Evolutionary conservation across 2,329 filamentous ascomycete species (phyloP).

Genomic region (Stachybotrys chartarum): DNA sequence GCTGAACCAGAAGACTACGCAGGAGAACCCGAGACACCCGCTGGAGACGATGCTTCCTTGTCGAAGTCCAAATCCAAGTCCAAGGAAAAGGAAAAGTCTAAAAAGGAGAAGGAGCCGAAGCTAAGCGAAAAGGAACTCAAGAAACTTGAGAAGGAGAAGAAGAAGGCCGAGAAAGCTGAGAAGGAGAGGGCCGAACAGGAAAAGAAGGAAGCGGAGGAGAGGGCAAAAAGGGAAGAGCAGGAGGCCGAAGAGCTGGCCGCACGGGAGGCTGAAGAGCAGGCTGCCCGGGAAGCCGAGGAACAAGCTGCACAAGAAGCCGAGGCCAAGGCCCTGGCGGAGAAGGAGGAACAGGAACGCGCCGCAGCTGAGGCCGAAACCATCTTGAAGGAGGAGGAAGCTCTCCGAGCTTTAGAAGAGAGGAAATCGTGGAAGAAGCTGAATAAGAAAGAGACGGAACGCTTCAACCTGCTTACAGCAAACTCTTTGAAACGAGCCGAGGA

Average conservation of each 20-base stretch:
- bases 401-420: constrained; percentile 23
- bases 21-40: constrained; percentile 27
- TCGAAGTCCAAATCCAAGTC: constrained; percentile 29
- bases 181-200: constrained; percentile 20
- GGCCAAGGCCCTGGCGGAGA: constrained; percentile 17
- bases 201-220: constrained; percentile 14
- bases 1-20: constrained; percentile 26
- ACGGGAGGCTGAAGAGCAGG: constrained; percentile 10
- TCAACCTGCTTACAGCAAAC: constrained; percentile 13
- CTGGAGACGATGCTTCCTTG: constrained; percentile 26
- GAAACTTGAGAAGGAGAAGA: constrained; percentile 42
- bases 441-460: constrained; percentile 21
- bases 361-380: constrained; percentile 7
- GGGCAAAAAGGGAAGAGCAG: constrained; percentile 7
- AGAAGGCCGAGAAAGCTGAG: constrained; percentile 34
- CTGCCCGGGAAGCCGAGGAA: constrained; percentile 19
- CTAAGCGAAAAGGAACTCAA: constrained; percentile 43
- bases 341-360: constrained; percentile 20
- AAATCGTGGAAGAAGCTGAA: constrained; percentile 22
- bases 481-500: constrained; percentile 19
- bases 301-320: constrained; percentile 21
- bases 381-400: constrained; percentile 15
- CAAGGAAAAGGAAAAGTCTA: constrained; percentile 31
- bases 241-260: constrained; percentile 12
- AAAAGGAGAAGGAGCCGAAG: constrained; percentile 33